Evolutionary conservation across 257 asterid genomes (phyloP).

Genomic region (Solanum sejunctum): DNA sequence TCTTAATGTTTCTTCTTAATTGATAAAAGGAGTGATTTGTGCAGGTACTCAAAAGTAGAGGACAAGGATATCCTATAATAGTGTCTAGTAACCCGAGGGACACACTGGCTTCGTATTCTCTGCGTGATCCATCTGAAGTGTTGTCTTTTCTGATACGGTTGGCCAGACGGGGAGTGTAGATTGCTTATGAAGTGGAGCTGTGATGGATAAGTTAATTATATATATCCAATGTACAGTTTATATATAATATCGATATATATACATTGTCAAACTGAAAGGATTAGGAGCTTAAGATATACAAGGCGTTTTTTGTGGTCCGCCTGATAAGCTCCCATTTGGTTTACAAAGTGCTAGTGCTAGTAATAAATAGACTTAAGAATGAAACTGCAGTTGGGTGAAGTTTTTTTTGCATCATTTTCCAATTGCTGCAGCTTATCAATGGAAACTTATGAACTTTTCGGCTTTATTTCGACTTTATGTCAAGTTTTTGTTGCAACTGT

Average conservation of each 20-base stretch:
- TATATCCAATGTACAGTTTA: not conserved
- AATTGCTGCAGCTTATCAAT: not conserved
- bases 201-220: not conserved
- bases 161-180: constrained; percentile 29
- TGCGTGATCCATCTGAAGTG: constrained; percentile 56
- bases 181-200: not conserved
- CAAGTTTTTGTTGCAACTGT: not conserved
- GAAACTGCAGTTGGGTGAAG: not conserved
- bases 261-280: not conserved
- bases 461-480: not conserved
- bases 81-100: constrained; percentile 57
- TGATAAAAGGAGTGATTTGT: not conserved
- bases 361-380: not conserved
- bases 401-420: not conserved
- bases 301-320: not conserved
- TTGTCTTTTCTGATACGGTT: constrained; percentile 30
- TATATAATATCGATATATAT: not conserved
- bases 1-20: not conserved
- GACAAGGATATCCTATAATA: constrained; percentile 45
- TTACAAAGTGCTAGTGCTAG: not conserved
- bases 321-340: not conserved
- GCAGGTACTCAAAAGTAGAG: constrained; percentile 40
- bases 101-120: constrained; percentile 48
- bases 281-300: not conserved
- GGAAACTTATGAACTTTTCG: not conserved